Evolutionary conservation across 2,329 filamentous ascomycete species (phyloP).

Genomic region (Penicillium sp.): DNA sequence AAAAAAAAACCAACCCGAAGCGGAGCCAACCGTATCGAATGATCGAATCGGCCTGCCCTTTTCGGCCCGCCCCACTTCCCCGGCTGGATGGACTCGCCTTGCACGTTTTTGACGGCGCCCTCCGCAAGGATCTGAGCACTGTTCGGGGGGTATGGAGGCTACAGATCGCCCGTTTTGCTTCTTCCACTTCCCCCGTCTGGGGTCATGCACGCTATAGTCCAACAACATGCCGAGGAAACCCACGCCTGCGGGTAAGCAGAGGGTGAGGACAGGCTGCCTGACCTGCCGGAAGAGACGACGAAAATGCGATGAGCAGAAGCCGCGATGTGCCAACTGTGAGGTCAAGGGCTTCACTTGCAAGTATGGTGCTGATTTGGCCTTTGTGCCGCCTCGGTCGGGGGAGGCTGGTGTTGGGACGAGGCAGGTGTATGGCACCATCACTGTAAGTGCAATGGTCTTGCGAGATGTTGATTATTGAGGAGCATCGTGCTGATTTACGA

Average conservation of each 20-base stretch:
- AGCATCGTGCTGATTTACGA: neutral
- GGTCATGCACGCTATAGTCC: conserved; percentile 19
- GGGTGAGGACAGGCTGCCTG: conserved; percentile 36
- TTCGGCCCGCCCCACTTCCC: conserved; percentile 21
- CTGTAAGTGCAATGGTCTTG: conserved; percentile 18
- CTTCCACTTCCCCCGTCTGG: conserved; percentile 16
- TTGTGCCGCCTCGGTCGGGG: conserved; percentile 27
- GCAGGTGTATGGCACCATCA: conserved; percentile 28
- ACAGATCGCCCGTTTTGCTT: conserved; percentile 21
- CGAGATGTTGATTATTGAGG: neutral
- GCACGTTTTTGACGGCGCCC: conserved; percentile 13
- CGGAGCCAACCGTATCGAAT: conserved; percentile 9
- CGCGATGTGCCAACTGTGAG: conserved; percentile 34
- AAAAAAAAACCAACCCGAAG: conserved; percentile 3
- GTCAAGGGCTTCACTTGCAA: conserved; percentile 34
- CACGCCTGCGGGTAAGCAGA: conserved; percentile 34
- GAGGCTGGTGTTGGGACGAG: conserved; percentile 6
- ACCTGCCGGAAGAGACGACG: conserved; percentile 35
- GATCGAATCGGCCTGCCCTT: conserved; percentile 10
- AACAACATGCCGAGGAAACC: conserved; percentile 31
- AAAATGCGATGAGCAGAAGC: conserved; percentile 38
- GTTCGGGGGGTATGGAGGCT: conserved; percentile 25
- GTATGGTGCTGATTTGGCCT: conserved; percentile 33
- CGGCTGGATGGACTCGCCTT: conserved; percentile 5
- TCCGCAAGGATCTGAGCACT: conserved; percentile 3